Percentiles rank a stretch among this genome's conserved stretches.
These are phyloP conservation scores for Penicilliopsis zonata DNA, from an alignment of 495 filamentous ascomycete genomes.

Conservation along the genomic window DNA sequence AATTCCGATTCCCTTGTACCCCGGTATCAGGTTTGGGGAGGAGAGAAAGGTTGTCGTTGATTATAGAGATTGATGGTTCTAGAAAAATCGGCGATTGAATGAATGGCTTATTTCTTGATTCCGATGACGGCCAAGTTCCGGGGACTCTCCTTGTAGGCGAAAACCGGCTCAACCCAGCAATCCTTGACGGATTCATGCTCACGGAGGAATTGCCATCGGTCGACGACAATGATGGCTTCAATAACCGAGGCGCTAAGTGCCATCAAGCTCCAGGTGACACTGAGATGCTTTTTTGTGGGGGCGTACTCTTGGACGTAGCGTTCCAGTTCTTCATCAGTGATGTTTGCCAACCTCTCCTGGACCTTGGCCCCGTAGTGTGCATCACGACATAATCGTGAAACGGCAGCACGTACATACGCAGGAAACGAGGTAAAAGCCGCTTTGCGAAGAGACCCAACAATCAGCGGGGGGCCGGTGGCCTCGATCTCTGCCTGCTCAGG, in stretches of 20 bases:
- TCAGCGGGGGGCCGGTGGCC: conserved; percentile 50
- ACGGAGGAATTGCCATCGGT: conserved; percentile 79
- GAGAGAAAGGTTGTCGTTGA: no score
- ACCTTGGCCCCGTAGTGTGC: conserved; percentile 44
- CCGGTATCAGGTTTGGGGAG: no score
- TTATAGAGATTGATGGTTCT: no score
- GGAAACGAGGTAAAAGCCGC: conserved; percentile 64
- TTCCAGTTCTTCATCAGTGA: conserved; percentile 63
- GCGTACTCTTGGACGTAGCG: conserved; percentile 52
- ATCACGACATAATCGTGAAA: conserved; percentile 56
- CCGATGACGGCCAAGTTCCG: conserved; percentile 85
- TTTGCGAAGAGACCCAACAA: conserved; percentile 78
- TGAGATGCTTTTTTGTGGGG: conserved; percentile 67
- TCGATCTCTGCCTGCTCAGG: conserved; percentile 16
- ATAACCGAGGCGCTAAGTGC: conserved; percentile 82
- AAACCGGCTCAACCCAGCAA: conserved; percentile 86
- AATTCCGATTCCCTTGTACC: no score
- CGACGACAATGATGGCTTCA: conserved; percentile 81
- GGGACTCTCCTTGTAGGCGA: conserved; percentile 80
- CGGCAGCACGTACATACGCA: conserved; percentile 69
- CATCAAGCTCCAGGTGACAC: conserved; percentile 86
- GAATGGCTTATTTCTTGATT: conserved; percentile 66
- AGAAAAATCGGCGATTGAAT: no score
- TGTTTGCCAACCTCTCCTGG: conserved; percentile 40
- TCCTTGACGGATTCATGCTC: conserved; percentile 59